phyloP scores from a whole-genome alignment of 2,329 filamentous ascomycete species.

The Neophaeococcomyces mojaviensis region DNA sequence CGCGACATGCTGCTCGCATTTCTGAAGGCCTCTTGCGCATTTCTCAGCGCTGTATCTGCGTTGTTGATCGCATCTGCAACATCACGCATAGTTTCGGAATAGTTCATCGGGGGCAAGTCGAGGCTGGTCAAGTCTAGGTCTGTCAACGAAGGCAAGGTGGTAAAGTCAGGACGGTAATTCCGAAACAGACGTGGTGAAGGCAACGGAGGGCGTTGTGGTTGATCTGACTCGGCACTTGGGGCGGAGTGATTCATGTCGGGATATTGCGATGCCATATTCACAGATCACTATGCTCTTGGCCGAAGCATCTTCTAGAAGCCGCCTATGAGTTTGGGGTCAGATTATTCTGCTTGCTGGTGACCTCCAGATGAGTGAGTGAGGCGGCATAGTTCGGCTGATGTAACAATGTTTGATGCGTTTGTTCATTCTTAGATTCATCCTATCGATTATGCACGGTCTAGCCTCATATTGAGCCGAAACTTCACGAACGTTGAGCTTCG shows the following conservation, averaged over 20 bases:
- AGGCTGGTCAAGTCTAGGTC: constrained; percentile 3
- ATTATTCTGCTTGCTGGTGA: no score
- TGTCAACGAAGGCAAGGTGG: constrained; percentile 12
- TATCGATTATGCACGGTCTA: no score
- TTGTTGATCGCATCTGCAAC: constrained; percentile 12
- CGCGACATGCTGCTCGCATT: constrained; percentile 5
- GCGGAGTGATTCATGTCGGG: neutral
- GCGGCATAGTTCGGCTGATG: no score
- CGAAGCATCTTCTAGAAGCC: no score
- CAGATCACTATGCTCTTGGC: neutral
- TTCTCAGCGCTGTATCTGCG: constrained; percentile 19
- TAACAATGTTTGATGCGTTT: no score
- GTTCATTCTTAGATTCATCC: no score
- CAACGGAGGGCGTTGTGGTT: constrained; percentile 13
- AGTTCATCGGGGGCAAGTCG: constrained; percentile 10
- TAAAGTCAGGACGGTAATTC: constrained; percentile 11
- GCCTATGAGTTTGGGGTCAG: no score
- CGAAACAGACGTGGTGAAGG: constrained; percentile 19
- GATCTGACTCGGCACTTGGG: neutral
- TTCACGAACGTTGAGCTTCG: no score
- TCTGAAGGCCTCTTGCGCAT: constrained; percentile 20
- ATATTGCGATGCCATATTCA: neutral
- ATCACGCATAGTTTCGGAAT: constrained; percentile 12
- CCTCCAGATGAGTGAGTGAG: no score
- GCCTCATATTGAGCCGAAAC: no score